Conservation (phyloP, 2,329 filamentous ascomycete genomes). For the Clonostachys rosea region DNA sequence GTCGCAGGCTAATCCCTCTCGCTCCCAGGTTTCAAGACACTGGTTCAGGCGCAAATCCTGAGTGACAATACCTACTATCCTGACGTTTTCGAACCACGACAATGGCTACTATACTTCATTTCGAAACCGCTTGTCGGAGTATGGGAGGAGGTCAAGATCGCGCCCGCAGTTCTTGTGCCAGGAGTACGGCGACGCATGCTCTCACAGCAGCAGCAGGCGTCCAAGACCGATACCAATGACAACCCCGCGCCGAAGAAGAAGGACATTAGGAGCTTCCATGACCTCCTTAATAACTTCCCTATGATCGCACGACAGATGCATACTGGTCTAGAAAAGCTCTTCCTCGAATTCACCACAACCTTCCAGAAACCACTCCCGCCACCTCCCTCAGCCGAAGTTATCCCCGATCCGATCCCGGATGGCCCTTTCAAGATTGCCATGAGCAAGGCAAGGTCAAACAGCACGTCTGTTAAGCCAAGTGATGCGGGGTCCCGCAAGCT, state of each 20-base stretch:
- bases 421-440: conserved; percentile 51
- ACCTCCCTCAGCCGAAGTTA: conserved; percentile 57
- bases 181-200: conserved; percentile 31
- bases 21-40: conserved; percentile 74
- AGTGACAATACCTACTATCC: conserved; percentile 84
- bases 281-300: conserved; percentile 85
- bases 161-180: conserved; percentile 56
- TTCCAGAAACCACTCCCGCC: conserved; percentile 82
- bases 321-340: conserved; percentile 80
- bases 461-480: conserved; percentile 26
- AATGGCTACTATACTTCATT: conserved; percentile 97
- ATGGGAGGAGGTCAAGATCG: conserved; percentile 71
- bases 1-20: conserved; percentile 7
- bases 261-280: conserved; percentile 85
- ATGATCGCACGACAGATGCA: conserved; percentile 98
- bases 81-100: conserved; percentile 80
- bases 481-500: conserved; percentile 25
- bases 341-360: conserved; percentile 81
- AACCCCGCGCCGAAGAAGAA: conserved; percentile 61
- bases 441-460: conserved; percentile 50
- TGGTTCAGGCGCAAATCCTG: conserved; percentile 85
- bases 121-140: conserved; percentile 80
- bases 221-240: conserved; percentile 30
- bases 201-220: conserved; percentile 26
- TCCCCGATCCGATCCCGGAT: conserved; percentile 54